Base-by-base conservation (phyloP, 306 rosid species). In the Cucumis cinereus region DNA sequence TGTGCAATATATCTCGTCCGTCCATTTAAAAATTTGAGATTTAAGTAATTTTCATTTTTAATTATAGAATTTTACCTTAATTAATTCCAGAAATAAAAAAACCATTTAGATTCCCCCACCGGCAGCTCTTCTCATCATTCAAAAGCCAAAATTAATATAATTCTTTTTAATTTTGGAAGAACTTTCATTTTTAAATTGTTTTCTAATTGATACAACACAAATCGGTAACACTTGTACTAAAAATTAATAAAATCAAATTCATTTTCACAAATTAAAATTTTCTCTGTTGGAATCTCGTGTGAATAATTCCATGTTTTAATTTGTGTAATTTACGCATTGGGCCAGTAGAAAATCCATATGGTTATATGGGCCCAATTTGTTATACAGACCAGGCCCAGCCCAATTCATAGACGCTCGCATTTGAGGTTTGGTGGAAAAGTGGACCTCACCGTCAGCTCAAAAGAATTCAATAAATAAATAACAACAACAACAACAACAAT, bases 401-500 rank as follows among this genome's bases (percentile, higher is more conserved):
- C 23, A 70, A 1, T 7, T 45, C 7, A 20, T 41, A 22, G 54
- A 40, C 50, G 53, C 33, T 67, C 54, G 30, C 3, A 4, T 20
- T 36, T 10, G 33, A 2, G 6, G 16, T 41, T 70, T 23, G 38
- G 57, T 70, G 75, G 40, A 23, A 45, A 70, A 45, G 75, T 68
- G 74, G 74, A 68, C 35, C 74, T 13, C 56, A 68, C 55, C 55
- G 74, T 66, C 74, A 43, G 56, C 56, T 68, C 74, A 14, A 7
- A 20, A 14, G n/a, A 16, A 8, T 14, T 13, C 4, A 45, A 24
- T 23, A 36, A 35, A 19, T n/a, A 17, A 66, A 60, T 12, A 24
- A 30, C 35, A 30, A 30, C 35, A 0, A 30, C 35, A 30, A 30
- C 4, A 30, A 3, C 4, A 30, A 26, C 2, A 26, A 26, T 26